Evolutionary conservation across 768 basidiomycete genomes (phyloP), one percentile per base, ranked within the genome.

Genomic region (Trametes villosa): DNA sequence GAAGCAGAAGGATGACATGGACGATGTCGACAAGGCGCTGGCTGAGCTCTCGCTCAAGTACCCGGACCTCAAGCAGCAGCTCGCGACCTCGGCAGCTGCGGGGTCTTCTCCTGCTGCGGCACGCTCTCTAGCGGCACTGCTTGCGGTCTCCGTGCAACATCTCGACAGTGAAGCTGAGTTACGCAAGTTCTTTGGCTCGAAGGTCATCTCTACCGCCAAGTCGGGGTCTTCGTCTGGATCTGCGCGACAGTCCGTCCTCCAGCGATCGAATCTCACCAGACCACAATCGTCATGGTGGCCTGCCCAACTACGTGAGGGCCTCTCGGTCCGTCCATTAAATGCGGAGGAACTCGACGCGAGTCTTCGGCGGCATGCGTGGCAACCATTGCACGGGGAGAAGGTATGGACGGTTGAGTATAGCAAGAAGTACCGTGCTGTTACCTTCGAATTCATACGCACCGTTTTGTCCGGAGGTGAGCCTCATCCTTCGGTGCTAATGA

Each of bases 341-440:
- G 75, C 82, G 0, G 82, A 81, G 1, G 92, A 94, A 65, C 60
- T 80, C 0, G 53, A 68, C 13, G 76, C 64, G 45, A 86, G 81
- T 72, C 67, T 71, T n/a, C 67, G 65, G 33, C 72, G 78, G 2
- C 75, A 80, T 53, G 66, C 52, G 27, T 70, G 65, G 73, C 68
- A 34, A 74, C 80, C 75, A 11, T 69, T 78, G 15, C 63, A 75
- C 2, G 83, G 83, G 2, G 96, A 96, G 70, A 88, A 81, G 65
- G 92, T 92, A 86, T 97, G 90, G 87, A 92, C 92, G 0, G 87
- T 92, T 33, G 91, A 92, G 67, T 97, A 95, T 67, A 87, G 87
- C 67, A 88, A 86, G 66, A 84, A 83, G 56, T 99, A 97, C 74
- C 90, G 88, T 67, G 87, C 88, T 24, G 81, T 89, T 64, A 92